Conservation (phyloP, 495 filamentous ascomycete genomes). For the Neurospora sp. region DNA sequence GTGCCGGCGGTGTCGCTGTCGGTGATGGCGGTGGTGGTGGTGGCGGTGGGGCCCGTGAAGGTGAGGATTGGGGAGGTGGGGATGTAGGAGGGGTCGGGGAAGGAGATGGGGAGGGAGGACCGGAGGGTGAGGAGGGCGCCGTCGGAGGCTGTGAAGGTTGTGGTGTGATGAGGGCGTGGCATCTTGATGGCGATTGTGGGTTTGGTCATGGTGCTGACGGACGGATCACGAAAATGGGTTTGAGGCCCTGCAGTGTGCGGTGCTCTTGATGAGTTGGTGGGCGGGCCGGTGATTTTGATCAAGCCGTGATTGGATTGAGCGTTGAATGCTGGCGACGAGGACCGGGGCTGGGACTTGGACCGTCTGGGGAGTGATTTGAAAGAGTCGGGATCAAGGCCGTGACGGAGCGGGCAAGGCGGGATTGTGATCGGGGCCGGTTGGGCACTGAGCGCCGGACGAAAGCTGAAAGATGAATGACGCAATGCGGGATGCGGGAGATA, state of each 20-base stretch:
- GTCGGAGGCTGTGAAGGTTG: conserved; percentile 20
- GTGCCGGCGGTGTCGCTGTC: background rate
- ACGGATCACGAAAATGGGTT: no score
- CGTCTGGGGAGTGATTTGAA: background rate
- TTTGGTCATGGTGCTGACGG: no score
- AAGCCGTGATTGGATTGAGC: background rate
- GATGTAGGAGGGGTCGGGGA: background rate
- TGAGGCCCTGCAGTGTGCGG: no score
- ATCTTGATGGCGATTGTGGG: background rate
- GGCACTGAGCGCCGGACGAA: background rate
- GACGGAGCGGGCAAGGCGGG: background rate
- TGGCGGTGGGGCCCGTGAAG: background rate
- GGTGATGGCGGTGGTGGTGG: background rate
- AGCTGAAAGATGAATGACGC: background rate
- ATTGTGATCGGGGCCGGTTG: background rate
- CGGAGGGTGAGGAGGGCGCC: conserved; percentile 21
- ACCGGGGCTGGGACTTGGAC: background rate
- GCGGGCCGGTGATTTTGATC: background rate
- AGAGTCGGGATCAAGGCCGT: background rate
- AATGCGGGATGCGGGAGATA: background rate
- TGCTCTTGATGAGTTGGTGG: no score
- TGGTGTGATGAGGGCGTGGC: conserved; percentile 4
- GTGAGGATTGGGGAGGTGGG: background rate
- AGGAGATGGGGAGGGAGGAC: conserved; percentile 15
- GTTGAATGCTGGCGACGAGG: no score